Base-by-base conservation (phyloP, 805 yeast genomes). In the Saccharomycopsis fibuligera region DNA sequence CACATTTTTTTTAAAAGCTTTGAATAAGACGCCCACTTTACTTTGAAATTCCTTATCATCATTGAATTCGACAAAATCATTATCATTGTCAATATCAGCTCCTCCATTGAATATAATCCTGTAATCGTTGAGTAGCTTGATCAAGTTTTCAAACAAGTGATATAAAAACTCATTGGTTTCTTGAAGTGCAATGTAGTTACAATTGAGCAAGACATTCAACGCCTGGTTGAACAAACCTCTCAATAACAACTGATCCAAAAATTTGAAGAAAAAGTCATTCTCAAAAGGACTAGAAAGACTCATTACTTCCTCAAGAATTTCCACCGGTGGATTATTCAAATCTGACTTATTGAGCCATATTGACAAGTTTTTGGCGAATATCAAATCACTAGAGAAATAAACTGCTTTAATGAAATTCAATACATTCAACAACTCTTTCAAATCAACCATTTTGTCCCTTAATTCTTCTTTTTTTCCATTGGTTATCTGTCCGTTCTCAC, bases 261-360 rank as follows among this genome's bases (percentile, higher is more conserved):
- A 74, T 25, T 69, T 74, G 88, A 89, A 85, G 57, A 85, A 85
- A 37, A 65, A 65, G 2, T 75, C 69, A 55, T 72, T 79, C 47
- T 59, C 58, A 59, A 69, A 76, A 6, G 79, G 81, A 41, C 60
- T 65, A 1, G 70, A 74, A 19, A 63, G 65, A 29, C 60, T 59
- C 57, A 73, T 63, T 8, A 74, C 74, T 39, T 62, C 68, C 45
- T 77, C 74, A 3, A 75, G 68, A 29, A 75, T 62, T 24, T 72
- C 76, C 17, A 68, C 68, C 50, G 73, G 78, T 1, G 90, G 90
- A 55, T 44, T 44, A 25, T 77, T 76, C 4, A 82, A 79, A 59
- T 83, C 86, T 27, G 82, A 79, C 48, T 78, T 70, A 58, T 85
- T 85, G 23, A 82, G 68, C 93, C 93, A 85, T 42, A 69, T 72